phyloP scores from a whole-genome alignment of 108 stramenopile genomes.

The Bacterosira constricta region DNA sequence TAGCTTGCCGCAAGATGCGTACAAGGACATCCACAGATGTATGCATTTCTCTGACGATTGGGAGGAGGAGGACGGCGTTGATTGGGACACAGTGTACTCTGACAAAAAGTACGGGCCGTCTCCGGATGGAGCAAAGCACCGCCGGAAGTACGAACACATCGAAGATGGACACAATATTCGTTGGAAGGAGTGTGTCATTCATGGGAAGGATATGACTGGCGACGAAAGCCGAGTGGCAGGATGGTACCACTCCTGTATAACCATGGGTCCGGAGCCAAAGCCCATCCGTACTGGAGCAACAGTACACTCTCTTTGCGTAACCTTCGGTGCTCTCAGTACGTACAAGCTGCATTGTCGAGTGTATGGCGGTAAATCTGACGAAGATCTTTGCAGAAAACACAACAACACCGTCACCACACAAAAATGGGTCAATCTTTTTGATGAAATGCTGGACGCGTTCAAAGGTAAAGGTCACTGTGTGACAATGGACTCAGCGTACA shows the following conservation, averaged over 20 bases:
- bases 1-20: neutral
- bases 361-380: slow-evolving; percentile 13
- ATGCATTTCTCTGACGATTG: too few relatives aligned
- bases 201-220: neutral
- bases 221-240: slow-evolving; percentile 17
- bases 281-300: slow-evolving; percentile 23
- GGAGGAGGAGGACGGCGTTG: neutral
- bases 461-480: slow-evolving; percentile 5
- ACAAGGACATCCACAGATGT: neutral
- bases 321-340: neutral
- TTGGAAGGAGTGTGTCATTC: neutral
- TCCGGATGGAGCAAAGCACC: neutral
- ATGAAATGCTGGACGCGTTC: slow-evolving; percentile 8
- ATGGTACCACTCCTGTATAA: slow-evolving; percentile 8
- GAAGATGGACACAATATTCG: neutral
- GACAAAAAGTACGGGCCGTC: neutral
- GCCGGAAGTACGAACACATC: neutral
- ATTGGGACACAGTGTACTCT: neutral
- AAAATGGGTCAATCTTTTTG: slow-evolving; percentile 19
- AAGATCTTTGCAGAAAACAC: neutral
- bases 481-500: slow-evolving; percentile 25
- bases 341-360: slow-evolving; percentile 19
- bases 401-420: neutral
- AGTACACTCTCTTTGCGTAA: slow-evolving; percentile 12
- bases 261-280: slow-evolving; percentile 17